Base-by-base conservation (phyloP, 164 flowering plant species). In the Chloranthus sessilifolius region DNA sequence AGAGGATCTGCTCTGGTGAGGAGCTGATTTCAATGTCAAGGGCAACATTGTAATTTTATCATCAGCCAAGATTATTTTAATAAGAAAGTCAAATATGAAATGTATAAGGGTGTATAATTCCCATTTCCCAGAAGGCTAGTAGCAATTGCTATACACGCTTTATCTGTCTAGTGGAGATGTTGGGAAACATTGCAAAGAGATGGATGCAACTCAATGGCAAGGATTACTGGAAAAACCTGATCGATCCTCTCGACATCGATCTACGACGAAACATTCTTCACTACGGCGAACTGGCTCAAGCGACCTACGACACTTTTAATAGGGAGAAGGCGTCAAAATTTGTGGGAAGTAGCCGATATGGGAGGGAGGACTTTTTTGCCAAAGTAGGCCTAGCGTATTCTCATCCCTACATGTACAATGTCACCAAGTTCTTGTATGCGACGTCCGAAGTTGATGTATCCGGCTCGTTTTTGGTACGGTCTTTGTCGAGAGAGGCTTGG, bases 171-270 rank as follows among this genome's bases (percentile, higher is more conserved):
- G n/a, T n/a, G n/a, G n/a, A n/a, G n/a, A n/a, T n/a, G n/a, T n/a
- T n/a, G 33, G 44, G 44, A 41, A 41, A 25, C 44, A 41, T 41
- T 3, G 67, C 73, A 25, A 29, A 57, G 7, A 64, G 52, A 43
- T 81, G 87, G 91, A 52, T 39, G 53, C 16, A 33, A 3, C 69
- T 79, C 4, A 75, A 78, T 22, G 88, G 91, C 30, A 28, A 53
- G 23, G 50, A 50, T 21, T 25, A 72, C 46, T 83, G 91, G 91
- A 61, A 73, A 0, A 58, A 40, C 27, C 64, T 80, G 1, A 28
- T 79, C 5, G 73, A 79, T 11, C 92, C 92, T 9, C 72, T 75
- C 0, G 70, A 79, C 59, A 36, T 58, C 4, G 79, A 81, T 42
- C 75, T 83, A 39, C 72, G 91, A 0, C 63, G 48, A 26, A 69